Conservation (phyloP, 345 rosid genomes). For the Microcos paniculata region DNA sequence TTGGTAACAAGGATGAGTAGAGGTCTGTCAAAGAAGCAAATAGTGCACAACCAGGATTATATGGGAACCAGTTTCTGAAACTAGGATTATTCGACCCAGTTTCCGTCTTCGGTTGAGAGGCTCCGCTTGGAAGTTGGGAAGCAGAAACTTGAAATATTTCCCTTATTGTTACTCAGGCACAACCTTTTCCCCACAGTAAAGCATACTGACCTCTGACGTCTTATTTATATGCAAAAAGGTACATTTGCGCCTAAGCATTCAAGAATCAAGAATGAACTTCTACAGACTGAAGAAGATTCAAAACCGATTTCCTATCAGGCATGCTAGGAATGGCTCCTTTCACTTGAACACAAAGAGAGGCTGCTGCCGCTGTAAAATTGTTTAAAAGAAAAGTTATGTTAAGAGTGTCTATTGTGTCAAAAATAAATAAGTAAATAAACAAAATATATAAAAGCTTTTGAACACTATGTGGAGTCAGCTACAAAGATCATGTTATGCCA, state of each 20-base stretch:
- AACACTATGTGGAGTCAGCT: not conserved
- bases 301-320: constrained; percentile 74
- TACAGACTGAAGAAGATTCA: constrained; percentile 54
- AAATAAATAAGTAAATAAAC: not conserved
- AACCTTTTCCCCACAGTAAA: not conserved
- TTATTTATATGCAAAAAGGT: not conserved
- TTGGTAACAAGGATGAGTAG: not conserved
- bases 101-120: not conserved
- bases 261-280: constrained; percentile 12
- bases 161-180: not conserved
- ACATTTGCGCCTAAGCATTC: not conserved
- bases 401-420: not conserved
- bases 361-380: constrained; percentile 77
- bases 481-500: not conserved
- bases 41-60: not conserved
- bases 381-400: not conserved
- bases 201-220: not conserved
- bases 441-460: not conserved
- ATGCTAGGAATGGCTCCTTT: constrained; percentile 96
- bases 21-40: not conserved
- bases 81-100: not conserved
- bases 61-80: not conserved
- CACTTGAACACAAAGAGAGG: constrained; percentile 91
- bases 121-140: not conserved
- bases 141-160: not conserved